Evolutionary conservation across 73 alveolate species (phyloP).

Genomic region (Halteria grandinella): DNA sequence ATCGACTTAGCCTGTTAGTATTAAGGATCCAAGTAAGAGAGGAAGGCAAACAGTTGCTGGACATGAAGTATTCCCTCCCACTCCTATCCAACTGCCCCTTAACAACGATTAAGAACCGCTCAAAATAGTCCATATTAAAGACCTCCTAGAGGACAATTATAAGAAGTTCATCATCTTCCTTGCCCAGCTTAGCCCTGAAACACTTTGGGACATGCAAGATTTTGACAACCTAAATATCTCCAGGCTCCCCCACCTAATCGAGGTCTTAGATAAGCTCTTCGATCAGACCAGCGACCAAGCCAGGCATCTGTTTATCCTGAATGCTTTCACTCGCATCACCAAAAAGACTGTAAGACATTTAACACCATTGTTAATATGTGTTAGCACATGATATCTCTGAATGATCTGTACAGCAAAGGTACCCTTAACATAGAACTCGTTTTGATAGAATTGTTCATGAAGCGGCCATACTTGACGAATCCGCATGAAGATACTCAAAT

Average conservation of each 20-base stretch:
- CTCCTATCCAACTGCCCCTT: background rate
- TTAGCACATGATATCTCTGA: constrained; percentile 30
- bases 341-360: constrained; percentile 28
- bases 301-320: constrained; percentile 18
- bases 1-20: too few relatives aligned
- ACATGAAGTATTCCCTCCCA: background rate
- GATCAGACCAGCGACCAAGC: background rate
- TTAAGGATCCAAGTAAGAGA: too few relatives aligned
- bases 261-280: constrained; percentile 7
- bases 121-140: background rate
- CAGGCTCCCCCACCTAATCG: background rate
- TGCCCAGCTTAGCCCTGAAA: constrained; percentile 20
- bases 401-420: constrained; percentile 8
- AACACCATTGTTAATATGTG: background rate
- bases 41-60: background rate
- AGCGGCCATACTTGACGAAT: constrained; percentile 5
- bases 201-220: constrained; percentile 43
- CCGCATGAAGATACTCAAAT: constrained; percentile 1
- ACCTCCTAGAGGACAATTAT: background rate
- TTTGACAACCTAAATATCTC: constrained; percentile 6
- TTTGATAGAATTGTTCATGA: constrained; percentile 9
- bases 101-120: background rate
- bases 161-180: constrained; percentile 8
- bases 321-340: constrained; percentile 40
- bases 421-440: background rate